phyloP scores from a whole-genome alignment of 179 eudicot genomes.

The Heliamphora pulchella region DNA sequence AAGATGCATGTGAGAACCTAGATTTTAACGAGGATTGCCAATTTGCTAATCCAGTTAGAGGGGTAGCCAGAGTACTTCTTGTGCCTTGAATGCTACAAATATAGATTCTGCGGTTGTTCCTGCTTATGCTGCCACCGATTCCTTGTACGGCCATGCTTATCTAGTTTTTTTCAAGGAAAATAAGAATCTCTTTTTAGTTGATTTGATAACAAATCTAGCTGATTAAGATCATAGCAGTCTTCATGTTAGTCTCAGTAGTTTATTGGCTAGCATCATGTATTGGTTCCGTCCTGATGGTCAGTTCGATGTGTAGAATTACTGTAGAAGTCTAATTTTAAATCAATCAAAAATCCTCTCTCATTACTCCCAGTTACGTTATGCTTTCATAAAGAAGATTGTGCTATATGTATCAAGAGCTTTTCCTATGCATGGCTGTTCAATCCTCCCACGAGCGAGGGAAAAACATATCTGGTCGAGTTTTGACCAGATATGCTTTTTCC shows the following conservation, averaged over 20 bases:
- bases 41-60: too few species aligned
- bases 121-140: background rate
- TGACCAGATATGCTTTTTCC: background rate
- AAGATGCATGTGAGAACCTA: too few species aligned
- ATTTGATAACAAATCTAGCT: background rate
- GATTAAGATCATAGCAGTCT: background rate
- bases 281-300: background rate
- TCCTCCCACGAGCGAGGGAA: background rate
- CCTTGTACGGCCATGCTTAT: background rate
- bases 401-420: too few species aligned
- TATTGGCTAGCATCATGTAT: background rate
- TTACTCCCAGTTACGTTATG: background rate
- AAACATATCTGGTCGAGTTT: background rate
- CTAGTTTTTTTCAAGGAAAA: background rate
- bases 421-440: background rate
- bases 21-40: too few species aligned
- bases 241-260: background rate
- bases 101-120: background rate
- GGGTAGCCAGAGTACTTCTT: background rate
- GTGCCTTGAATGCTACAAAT: background rate
- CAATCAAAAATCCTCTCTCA: background rate
- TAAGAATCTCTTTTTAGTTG: background rate
- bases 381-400: background rate
- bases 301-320: background rate
- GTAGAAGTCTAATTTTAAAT: background rate